Evolutionary conservation across 768 basidiomycete species (phyloP).

Genomic region (Suillus occidentalis): DNA sequence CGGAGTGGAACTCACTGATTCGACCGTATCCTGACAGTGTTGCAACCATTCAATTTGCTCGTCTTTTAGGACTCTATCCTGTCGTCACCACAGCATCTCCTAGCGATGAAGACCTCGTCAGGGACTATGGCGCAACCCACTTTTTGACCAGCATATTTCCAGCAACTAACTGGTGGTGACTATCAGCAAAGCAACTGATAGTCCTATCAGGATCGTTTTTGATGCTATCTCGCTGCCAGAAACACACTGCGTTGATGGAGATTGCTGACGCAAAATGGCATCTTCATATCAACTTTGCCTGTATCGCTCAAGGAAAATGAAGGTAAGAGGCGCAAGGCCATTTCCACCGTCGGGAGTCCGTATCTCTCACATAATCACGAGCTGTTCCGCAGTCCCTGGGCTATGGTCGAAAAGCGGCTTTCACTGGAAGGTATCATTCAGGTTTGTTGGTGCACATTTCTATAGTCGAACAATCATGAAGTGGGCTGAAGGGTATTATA

Average conservation of each 20-base stretch:
- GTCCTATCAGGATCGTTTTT: conserved; percentile 24
- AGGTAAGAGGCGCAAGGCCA: conserved; percentile 18
- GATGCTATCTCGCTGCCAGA: conserved; percentile 34
- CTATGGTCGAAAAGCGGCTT: conserved; percentile 24
- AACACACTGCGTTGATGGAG: conserved; percentile 37
- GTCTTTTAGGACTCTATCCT: conserved; percentile 39
- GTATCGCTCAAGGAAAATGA: conserved; percentile 24
- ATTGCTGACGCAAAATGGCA: too few species aligned
- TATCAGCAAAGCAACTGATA: conserved; percentile 28
- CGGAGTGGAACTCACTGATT: conserved; percentile 11
- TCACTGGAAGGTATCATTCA: conserved; percentile 23
- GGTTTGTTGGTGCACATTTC: conserved; percentile 14
- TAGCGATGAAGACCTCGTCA: conserved; percentile 30
- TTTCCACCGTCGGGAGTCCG: conserved; percentile 27
- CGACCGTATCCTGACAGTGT: neutral
- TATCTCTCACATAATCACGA: conserved; percentile 19
- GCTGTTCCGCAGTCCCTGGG: conserved; percentile 21
- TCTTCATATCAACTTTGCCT: conserved; percentile 29
- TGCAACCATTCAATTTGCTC: conserved; percentile 41
- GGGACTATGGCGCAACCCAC: conserved; percentile 40
- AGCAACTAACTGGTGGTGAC: conserved; percentile 17
- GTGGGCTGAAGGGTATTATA: conserved; percentile 40
- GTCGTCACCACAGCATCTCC: conserved; percentile 42
- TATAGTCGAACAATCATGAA: conserved; percentile 41
- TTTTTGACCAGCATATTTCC: conserved; percentile 35